Base-by-base conservation (phyloP, 1,284 basidiomycete species). In the Sutorius eximius region DNA sequence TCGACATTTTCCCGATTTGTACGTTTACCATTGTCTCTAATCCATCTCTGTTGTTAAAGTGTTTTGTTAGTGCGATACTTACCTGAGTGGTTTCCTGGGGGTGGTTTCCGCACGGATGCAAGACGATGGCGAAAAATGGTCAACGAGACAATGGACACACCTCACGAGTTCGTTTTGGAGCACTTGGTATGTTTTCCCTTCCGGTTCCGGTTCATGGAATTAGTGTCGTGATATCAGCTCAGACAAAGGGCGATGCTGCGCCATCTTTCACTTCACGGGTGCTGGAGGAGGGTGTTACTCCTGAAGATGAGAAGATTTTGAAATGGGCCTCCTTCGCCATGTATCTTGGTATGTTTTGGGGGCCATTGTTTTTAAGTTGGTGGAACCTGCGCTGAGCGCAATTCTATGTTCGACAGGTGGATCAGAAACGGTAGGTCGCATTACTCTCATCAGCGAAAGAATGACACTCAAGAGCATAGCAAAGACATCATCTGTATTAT, bases 71-170 rank as follows among this genome's bases (percentile, higher is more conserved):
- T 82, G 55, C 38, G 38, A 20, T 40, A 40, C 18, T 40, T 40
- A 7, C 38, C 38, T 20, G 38, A 40, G 11, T 38, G 79, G 80
- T 49, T 78, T 5, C 80, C 80, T 27, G 79, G 79, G 1, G 67
- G 72, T 30, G 69, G 71, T 1, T 81, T 81, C 62, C 70, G 76
- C 60, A 62, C 67, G 22, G 69, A 67, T 5, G 77, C 76, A 0
- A 60, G 65, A 7, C 54, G 60, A 12, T 80, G 75, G 75, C 65
- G 65, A 16, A 57, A 67, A 51, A 63, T 69, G 7, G 67, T 73
- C 0, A 53, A 43, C 1, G 60, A 67, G n/a, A 71, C 76, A 59
- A 67, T 66, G 1, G 66, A 72, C 16, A 63, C 64, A 9, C 77
- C 76, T 0, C 74, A 71, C 46, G 51, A 62, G 3, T 72, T 71